These are phyloP conservation scores for Trichosporon ovoides DNA, from an alignment of 1,284 basidiomycete genomes.

Conservation along the genomic window DNA sequence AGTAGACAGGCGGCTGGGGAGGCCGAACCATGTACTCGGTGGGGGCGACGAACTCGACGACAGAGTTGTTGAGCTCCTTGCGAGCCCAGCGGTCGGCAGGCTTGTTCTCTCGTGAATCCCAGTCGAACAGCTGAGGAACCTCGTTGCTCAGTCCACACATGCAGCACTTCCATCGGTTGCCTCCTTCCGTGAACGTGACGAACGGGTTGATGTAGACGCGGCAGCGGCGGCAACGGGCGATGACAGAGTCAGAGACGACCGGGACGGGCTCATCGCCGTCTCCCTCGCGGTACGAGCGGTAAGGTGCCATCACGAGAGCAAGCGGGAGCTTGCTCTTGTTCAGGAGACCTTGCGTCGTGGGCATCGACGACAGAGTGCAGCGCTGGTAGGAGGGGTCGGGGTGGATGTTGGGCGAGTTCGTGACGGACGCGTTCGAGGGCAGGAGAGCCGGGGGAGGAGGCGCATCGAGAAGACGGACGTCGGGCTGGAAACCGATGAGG, in stretches of 20 bases:
- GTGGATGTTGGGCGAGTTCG: slow-evolving; percentile 72
- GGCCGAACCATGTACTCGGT: slow-evolving; percentile 99
- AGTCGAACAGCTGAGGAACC: slow-evolving; percentile 97
- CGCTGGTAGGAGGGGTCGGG: slow-evolving; percentile 91
- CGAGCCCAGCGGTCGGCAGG: slow-evolving; percentile 93
- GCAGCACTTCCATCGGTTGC: slow-evolving; percentile 98
- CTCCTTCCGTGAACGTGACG: slow-evolving; percentile 96
- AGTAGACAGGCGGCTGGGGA: slow-evolving; percentile 93
- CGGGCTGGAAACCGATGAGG: slow-evolving; percentile 80
- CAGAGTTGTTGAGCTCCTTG: slow-evolving; percentile 85
- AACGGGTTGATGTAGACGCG: slow-evolving; percentile 98
- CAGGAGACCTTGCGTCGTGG: slow-evolving; percentile 84
- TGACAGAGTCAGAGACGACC: slow-evolving; percentile 86
- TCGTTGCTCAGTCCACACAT: slow-evolving; percentile 99
- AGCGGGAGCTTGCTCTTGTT: slow-evolving; percentile 91
- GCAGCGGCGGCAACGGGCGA: slow-evolving; percentile 94
- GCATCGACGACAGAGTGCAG: slow-evolving; percentile 84
- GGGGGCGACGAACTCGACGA: slow-evolving; percentile 95
- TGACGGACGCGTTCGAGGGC: slow-evolving; percentile 74
- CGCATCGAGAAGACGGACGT: slow-evolving; percentile 72
- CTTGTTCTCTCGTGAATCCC: slow-evolving; percentile 89
- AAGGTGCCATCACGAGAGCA: slow-evolving; percentile 84
- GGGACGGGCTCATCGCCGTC: slow-evolving; percentile 65
- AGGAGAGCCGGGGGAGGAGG: slow-evolving; percentile 85
- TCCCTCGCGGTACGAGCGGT: slow-evolving; percentile 63